Evolutionary conservation across 768 basidiomycete genomes (phyloP), one percentile per base, ranked within the genome.

Genomic region (Brasilioporus rufonigricans): DNA sequence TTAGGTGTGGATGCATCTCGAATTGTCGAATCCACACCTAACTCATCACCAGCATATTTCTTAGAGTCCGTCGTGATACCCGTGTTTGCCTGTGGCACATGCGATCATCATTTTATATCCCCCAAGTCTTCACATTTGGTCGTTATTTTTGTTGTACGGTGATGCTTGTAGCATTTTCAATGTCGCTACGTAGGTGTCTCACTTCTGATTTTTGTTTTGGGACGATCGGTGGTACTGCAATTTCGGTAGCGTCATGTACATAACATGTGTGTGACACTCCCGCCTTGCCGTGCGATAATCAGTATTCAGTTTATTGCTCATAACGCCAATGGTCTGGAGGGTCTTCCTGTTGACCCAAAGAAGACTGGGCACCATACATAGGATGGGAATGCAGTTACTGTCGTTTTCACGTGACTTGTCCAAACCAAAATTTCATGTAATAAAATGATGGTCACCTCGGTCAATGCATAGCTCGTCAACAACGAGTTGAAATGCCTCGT

Each of bases 41-140:
- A 58, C 43, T 12, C 23, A 31, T 27, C 21, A 32, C 26, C 13
- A 14, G 47, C 50, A 56, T 18, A 23, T 35, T 23, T 13, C 54
- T 27, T 26, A 56, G 44, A 61, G 55, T 52, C 46, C 45, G 33
- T 45, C n/a, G 14, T 29, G 58, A 64, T 69, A 61, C 66, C 65
- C 61, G 21, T 44, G 23, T 38, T 32, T 55, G 41, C 23, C 44
- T 53, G 50, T 26, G 41, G 40, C 53, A 31, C 43, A 27, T 53
- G 27, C 24, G 52, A 46, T 23, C 45, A 45, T 40, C 46, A 10
- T 53, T 47, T 18, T 32, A 49, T 44, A 36, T 21, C 32, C 39
- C 32, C 40, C 18, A 45, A 23, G 52, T 50, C 16, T 23, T 23
- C n/a, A 32, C 21, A 43, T n/a, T 51, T 41, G 19, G 1, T 43